Evolutionary conservation across 2,329 filamentous ascomycete genomes (phyloP).

Genomic region (Fusarium sp.): DNA sequence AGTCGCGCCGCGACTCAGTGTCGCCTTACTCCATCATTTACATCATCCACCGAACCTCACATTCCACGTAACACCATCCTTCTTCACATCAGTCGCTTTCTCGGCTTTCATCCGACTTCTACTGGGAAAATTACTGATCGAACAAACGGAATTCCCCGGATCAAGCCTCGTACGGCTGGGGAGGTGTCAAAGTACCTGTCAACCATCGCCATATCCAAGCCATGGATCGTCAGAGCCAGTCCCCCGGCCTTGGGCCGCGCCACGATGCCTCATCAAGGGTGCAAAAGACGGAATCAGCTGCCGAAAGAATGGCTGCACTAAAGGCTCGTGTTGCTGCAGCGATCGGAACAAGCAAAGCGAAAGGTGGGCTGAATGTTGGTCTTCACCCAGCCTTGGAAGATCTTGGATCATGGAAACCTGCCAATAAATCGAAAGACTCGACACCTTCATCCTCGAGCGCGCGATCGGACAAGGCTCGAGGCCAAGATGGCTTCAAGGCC

Average conservation of each 20-base stretch:
- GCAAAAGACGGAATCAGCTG: slow-evolving; percentile 67
- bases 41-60: slow-evolving; percentile 19
- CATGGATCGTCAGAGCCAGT: slow-evolving; percentile 67
- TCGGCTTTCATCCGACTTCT: neutral
- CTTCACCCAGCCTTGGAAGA: slow-evolving; percentile 81
- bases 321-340: slow-evolving; percentile 85
- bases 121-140: neutral
- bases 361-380: slow-evolving; percentile 79
- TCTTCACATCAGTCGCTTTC: neutral
- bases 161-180: neutral
- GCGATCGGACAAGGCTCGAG: slow-evolving; percentile 29
- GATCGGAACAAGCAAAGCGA: slow-evolving; percentile 69
- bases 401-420: slow-evolving; percentile 61
- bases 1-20: slow-evolving; percentile 27
- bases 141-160: neutral
- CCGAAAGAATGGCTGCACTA: slow-evolving; percentile 79
- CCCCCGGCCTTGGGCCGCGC: slow-evolving; percentile 66
- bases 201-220: slow-evolving; percentile 1
- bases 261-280: slow-evolving; percentile 67
- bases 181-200: neutral
- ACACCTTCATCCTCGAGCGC: slow-evolving; percentile 30
- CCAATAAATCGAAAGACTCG: slow-evolving; percentile 53
- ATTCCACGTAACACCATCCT: slow-evolving; percentile 2
- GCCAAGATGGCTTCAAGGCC: slow-evolving; percentile 37
- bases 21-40: slow-evolving; percentile 20